Base-by-base conservation (phyloP, 2,329 filamentous ascomycete genomes). In the Aspergillus floridensis region DNA sequence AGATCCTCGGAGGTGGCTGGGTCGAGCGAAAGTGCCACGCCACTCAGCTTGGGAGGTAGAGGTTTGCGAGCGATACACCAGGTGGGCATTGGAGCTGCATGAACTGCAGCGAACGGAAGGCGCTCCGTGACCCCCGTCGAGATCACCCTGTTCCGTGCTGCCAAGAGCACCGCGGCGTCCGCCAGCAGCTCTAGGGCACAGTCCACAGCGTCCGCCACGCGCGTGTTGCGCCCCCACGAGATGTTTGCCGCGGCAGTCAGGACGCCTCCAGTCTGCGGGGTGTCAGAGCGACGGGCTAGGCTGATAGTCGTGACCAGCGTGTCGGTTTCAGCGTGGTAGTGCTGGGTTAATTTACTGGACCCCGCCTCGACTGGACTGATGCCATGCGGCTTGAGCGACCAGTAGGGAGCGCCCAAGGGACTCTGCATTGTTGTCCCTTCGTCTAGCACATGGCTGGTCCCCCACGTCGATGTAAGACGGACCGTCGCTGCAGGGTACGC, bases 141-240 rank as follows among this genome's bases (percentile, higher is more conserved):
- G 19, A 52, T 32, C 7, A 52, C 31, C 19, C 22, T 52, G 49
- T 52, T 35, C 11, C 49, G 49, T 3, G 49, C 49, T 6, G 8
- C 31, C 49, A 52, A 7, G 6, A 52, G 31, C 2, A 6, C n/a
- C 31, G 49, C 19, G 3, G 49, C 49, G 11, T 51, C 49, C 2
- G 49, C 14, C 10, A 51, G 49, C 7, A 51, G 22, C 4, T 26
- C 44, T 24, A 55, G 46, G 46, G 57, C 52, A 26, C 38, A 38
- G 31, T 59, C 52, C n/a, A 56, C 52, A 19, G 24, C 46, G 29
- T 56, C 52, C 8, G 53, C 57, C 19, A 38, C 57, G 35, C 49
- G 49, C 11, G 49, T 21, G 29, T 51, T 51, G 49, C 49, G 49
- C 11, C 31, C 22, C 49, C 49, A 51, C 1, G 49, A 35, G 49